Percentiles rank a stretch among this genome's conserved stretches.
Evolutionary conservation across 225 moss, liverwort and hornwort genomes (phyloP).

Genomic region (Anthoceros angustus): DNA sequence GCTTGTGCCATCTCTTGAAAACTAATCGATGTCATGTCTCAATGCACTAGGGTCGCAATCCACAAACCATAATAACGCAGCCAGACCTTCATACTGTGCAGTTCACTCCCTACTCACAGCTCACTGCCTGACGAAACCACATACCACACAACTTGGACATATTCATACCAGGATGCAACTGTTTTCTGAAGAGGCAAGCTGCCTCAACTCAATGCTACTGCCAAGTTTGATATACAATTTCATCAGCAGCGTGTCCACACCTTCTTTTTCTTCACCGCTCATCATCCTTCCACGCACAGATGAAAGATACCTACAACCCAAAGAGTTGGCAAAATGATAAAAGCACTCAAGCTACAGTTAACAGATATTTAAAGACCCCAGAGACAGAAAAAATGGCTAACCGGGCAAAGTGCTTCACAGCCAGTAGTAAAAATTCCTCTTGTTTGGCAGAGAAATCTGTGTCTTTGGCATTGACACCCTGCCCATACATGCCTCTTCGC

Average conservation of each 20-base stretch:
- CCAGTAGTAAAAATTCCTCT: constrained; percentile 41
- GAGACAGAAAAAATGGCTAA: constrained; percentile 13
- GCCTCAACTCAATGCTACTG: constrained; percentile 53
- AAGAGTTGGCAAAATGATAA: background rate
- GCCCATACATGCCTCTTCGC: constrained; percentile 67
- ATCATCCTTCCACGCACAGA: constrained; percentile 54
- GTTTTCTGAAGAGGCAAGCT: constrained; percentile 60
- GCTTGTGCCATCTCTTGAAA: no score
- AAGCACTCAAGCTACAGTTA: constrained; percentile 8
- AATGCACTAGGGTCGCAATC: no score
- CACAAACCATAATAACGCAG: no score
- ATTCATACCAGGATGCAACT: constrained; percentile 74
- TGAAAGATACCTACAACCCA: constrained; percentile 50
- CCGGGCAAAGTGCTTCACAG: constrained; percentile 80
- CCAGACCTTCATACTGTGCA: no score
- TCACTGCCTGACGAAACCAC: background rate
- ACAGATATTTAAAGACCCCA: background rate
- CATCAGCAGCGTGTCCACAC: constrained; percentile 88
- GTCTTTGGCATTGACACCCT: constrained; percentile 36
- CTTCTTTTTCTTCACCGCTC: constrained; percentile 58
- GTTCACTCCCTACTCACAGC: background rate
- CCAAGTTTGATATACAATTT: constrained; percentile 66
- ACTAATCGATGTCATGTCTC: no score
- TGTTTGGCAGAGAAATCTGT: constrained; percentile 42
- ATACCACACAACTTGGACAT: no score